Evolutionary conservation across 192 early-diverging fungal genomes (phyloP), one percentile per base, ranked within the genome.

Genomic region (Entomortierella lignicola): DNA sequence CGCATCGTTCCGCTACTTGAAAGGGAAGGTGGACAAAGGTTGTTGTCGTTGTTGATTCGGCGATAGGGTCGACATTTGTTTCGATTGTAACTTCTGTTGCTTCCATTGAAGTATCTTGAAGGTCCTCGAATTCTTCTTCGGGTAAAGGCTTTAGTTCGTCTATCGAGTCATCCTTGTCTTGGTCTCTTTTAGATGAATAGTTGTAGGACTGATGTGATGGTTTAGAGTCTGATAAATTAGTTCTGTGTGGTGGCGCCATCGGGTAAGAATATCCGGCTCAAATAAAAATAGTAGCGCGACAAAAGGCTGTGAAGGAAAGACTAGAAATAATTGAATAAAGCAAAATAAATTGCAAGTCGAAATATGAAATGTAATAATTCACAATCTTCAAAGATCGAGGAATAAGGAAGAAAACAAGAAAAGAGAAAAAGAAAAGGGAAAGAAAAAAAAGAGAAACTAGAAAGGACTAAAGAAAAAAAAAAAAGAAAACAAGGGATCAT

Each of bases 21-120:
- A 79, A 79, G 62, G 75, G 75, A 0, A 69, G 66, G 57, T 79
- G 75, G 32, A 79, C 67, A 27, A 65, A 66, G 18, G 75, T 79
- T 17, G 68, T 70, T 0, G 75, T 79, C 15, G 75, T 79, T 8
- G 63, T 70, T 39, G 75, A 65, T 41, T 79, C 75, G 23, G 52
- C 21, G 57, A 65, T 59, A 34, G 75, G 75, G 58, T 79, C 67
- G 17, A 79, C 43, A 18, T 79, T 39, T 8, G 75, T 79, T 34
- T 70, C 48, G 67, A 79, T 70, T 12, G 68, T 79, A 1, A 55
- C 53, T 6, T 51, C 50, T 53, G 67, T 60, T n/a, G 32, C 32
- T 60, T 69, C 48, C 10, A 43, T 56, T 10, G 58, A 13, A 32
- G 23, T 18, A 37, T 37, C 34, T 10, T 10, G 34, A 1, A 37